phyloP scores from a whole-genome alignment of 169 alveolate genomes.

The Amoebophrya sp. region DNA sequence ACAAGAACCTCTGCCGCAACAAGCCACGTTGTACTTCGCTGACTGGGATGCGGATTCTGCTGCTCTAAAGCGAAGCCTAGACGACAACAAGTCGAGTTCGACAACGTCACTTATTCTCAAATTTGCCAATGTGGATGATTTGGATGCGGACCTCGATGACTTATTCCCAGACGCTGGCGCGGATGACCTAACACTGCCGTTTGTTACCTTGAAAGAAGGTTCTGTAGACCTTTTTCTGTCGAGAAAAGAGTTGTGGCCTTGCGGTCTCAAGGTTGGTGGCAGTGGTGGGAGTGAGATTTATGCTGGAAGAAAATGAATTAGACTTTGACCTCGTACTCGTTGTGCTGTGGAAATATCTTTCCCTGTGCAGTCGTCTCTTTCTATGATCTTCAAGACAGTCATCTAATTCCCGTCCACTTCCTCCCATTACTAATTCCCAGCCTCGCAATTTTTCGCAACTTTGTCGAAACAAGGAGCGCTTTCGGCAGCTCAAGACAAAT shows the following conservation, averaged over 20 bases:
- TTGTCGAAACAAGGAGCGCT: background rate
- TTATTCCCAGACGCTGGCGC: background rate
- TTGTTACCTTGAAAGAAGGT: background rate
- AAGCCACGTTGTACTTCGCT: background rate
- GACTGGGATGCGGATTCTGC: background rate
- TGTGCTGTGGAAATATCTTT: no score
- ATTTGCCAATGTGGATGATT: background rate
- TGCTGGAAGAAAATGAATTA: no score
- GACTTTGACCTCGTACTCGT: no score
- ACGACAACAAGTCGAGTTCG: background rate
- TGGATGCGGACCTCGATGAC: background rate
- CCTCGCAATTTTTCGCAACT: no score
- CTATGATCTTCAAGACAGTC: no score
- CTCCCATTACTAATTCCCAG: no score
- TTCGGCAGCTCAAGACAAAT: background rate
- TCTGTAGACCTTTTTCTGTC: background rate
- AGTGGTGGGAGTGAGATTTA: no score
- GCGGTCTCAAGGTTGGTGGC: no score
- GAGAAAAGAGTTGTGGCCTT: background rate
- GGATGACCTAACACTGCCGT: background rate
- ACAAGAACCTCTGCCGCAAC: no score
- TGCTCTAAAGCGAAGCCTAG: background rate
- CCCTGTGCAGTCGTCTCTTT: no score
- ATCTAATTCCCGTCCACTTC: no score
- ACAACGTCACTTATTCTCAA: background rate